Evolutionary conservation across 2,329 filamentous ascomycete species (phyloP).

Genomic region (Pyricularia grisea): DNA sequence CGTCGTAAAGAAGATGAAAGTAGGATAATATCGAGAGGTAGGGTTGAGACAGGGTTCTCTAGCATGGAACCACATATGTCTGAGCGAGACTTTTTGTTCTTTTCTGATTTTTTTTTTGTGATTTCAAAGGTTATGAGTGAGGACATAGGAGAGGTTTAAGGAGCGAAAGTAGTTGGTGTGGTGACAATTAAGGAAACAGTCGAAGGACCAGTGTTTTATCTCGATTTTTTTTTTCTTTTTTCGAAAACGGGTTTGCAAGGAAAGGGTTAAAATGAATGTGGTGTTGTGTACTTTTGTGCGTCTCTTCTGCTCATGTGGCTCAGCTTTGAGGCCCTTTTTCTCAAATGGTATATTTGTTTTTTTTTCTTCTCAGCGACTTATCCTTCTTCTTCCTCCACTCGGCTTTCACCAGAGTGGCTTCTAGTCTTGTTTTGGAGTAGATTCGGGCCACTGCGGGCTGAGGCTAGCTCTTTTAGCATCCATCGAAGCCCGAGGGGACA

Average conservation of each 20-base stretch:
- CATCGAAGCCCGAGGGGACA: conserved; percentile 45
- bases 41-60: too few relatives aligned
- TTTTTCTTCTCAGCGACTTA: neutral
- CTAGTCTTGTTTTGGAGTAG: neutral
- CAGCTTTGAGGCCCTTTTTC: neutral
- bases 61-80: neutral
- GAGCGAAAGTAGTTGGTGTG: neutral
- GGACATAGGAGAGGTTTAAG: neutral
- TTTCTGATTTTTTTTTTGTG: conserved; percentile 3
- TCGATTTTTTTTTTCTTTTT: neutral
- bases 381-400: neutral
- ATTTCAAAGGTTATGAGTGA: neutral
- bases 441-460: conserved; percentile 4
- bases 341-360: neutral
- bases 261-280: conserved; percentile 1
- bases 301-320: neutral
- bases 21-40: neutral
- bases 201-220: neutral
- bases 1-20: neutral
- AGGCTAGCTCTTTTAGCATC: conserved; percentile 33
- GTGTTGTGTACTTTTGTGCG: neutral
- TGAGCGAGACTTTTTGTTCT: neutral
- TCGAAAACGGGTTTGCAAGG: neutral
- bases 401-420: neutral
- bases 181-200: neutral